Evolutionary conservation across 495 filamentous ascomycete genomes (phyloP), one percentile per base, ranked within the genome.

Genomic region (Xylaria sp.): DNA sequence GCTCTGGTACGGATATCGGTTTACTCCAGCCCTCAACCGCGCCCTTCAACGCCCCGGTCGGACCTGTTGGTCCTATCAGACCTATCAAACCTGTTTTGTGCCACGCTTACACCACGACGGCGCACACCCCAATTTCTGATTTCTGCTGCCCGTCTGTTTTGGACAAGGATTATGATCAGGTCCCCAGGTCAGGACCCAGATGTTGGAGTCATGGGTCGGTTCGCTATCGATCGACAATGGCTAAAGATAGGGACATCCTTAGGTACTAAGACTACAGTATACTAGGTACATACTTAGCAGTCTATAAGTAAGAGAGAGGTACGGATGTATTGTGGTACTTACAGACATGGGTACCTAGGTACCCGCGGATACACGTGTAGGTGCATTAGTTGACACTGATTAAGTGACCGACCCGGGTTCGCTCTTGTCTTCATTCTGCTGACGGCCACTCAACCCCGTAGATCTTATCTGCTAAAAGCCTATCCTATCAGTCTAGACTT

Each of bases 111-210:
- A 59, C 57, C 57, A 21, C 33, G 57, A 59, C 57, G 57, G 57
- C 33, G 31, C 57, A 59, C 33, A 37, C 57, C 57, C 57, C 33
- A 59, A 59, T 59, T 59, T 37, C 57, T 59, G 57, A 59, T 59
- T 59, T 37, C 57, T 59, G 57, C 57, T 37, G 21, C 57, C 57
- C 57, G 33, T 59, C 57, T 37, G 33, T 37, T 59, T 40, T 59
- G 31, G 11, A 59, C 57, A 40, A 21, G 31, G 57, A 59, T 59
- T 33, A 37, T n/a, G 57, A 59, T 59, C 57, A 59, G 57, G 53
- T 50, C 29, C 53, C 29, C 29, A 58, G 53, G 53, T 7, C 29
- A 31, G 5, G 7, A 58, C 53, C 52, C 57, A 59, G 57, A n/a
- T n/a, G n/a, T n/a, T n/a, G n/a, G n/a, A n/a, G 57, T 59, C 57